Base-by-base conservation (phyloP, 805 yeast genomes). In the Candida sonorensis region DNA sequence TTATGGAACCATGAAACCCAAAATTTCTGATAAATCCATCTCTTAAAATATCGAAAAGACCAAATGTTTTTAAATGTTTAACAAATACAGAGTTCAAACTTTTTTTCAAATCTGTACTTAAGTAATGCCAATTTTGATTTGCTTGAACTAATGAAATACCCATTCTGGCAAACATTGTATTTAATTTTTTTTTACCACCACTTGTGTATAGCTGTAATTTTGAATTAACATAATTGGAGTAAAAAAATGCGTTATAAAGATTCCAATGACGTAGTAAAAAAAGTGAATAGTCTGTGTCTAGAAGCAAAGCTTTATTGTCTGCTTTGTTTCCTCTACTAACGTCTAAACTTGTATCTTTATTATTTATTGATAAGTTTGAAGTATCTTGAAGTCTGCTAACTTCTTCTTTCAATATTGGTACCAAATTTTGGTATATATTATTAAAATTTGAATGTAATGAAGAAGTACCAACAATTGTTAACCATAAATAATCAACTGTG, bases 81-180 rank as follows among this genome's bases (percentile, higher is more conserved):
- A 66, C 70, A 49, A 92, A 81, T 15, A 84, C 78, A 10, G 65
- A 53, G 15, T 81, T 79, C 16, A 92, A 61, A 39, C 77, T 80
- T 35, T 78, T 75, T 53, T 92, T 94, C 31, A 90, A 65, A 8
- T 70, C 68, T 23, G 83, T 73, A 51, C 86, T 92, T 78, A 90
- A 75, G 53, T 90, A 94, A 17, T 81, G 67, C 97, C 97, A 92
- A 35, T 77, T 77, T 55, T 92, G 95, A 48, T 79, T 81, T 0
- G 97, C 92, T n/a, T 81, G 78, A 5, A 76, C 80, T 29, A 92
- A 64, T 1, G 96, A 80, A 5, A 92, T 81, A 7, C 98, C 98
- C 96, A 94, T 92, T 46, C 82, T 75, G 2, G 98, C 98, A 61
- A 92, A 85, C 73, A 92, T 69, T 46, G 87, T 86, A 52, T 88